A percentile compares a stretch with the other conserved stretches of the same genome.
Evolutionary conservation across 257 asterid species (phyloP).

Genomic region (Solanum peruvianum): DNA sequence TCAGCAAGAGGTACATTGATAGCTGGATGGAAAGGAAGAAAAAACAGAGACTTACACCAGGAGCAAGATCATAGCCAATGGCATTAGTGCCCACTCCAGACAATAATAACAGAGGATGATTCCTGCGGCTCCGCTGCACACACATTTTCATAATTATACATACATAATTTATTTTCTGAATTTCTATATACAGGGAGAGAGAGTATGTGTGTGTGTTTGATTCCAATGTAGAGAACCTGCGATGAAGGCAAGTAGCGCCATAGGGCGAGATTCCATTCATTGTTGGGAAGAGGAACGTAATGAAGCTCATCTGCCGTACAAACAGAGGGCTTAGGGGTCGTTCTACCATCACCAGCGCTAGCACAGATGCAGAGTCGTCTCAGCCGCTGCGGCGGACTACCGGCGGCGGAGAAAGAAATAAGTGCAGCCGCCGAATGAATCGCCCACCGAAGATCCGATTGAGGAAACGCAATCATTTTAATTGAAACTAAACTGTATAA

Average conservation of each 20-base stretch:
- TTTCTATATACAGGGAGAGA: neutral
- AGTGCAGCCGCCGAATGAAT: conserved; percentile 39
- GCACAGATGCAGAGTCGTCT: neutral
- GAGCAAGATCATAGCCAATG: conserved; percentile 89
- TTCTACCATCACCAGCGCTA: neutral
- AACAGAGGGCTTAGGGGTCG: conserved; percentile 49
- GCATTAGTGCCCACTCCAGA: conserved; percentile 98
- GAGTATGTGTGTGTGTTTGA: too few relatives aligned
- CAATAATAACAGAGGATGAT: conserved; percentile 84
- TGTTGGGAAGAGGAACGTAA: conserved; percentile 62
- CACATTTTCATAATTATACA: neutral
- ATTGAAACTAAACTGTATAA: neutral
- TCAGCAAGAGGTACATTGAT: neutral
- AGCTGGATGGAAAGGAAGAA: neutral
- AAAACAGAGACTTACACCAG: conserved; percentile 41
- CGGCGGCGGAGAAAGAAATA: conserved; percentile 32
- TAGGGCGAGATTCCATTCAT: conserved; percentile 77
- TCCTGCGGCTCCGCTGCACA: conserved; percentile 18
- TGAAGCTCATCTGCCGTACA: conserved; percentile 98
- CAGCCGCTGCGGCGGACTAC: neutral
- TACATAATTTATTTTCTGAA: neutral
- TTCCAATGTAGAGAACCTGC: conserved; percentile 24
- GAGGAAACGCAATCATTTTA: neutral
- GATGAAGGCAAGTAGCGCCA: conserved; percentile 93
- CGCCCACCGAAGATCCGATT: conserved; percentile 50